Conservation (phyloP, 73 alveolate genomes). For the Loxodes magnus region DNA sequence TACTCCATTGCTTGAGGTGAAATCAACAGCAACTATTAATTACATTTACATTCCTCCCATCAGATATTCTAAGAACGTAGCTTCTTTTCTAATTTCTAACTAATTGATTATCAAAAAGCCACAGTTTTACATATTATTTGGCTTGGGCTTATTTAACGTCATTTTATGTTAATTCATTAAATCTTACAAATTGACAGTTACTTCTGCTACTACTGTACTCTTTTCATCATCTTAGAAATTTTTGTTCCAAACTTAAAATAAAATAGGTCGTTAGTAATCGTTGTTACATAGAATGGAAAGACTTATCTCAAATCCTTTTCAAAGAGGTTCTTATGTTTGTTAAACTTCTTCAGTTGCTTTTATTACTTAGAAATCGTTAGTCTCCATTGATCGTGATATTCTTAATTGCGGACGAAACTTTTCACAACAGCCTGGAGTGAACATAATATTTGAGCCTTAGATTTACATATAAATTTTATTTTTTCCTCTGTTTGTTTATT, state of each 20-base stretch:
- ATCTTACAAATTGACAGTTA: conserved; percentile 4
- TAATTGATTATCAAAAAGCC: not conserved
- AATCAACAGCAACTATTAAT: conserved; percentile 20
- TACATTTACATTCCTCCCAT: conserved; percentile 15
- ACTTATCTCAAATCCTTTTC: conserved; percentile 5
- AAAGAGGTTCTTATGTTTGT: conserved; percentile 10
- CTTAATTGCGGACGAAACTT: not conserved
- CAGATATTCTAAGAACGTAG: conserved; percentile 14
- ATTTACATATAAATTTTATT: not conserved
- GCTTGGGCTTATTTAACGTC: not conserved
- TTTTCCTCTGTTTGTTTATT: conserved; percentile 5
- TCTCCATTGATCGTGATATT: conserved; percentile 4
- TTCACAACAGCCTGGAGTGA: not conserved
- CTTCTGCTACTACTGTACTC: conserved; percentile 7
- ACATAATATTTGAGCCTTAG: not conserved
- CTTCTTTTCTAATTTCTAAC: conserved; percentile 6
- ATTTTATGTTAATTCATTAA: not conserved
- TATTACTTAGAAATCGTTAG: not conserved
- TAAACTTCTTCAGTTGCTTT: conserved; percentile 16
- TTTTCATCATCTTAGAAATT: conserved; percentile 25
- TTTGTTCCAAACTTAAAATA: conserved; percentile 40
- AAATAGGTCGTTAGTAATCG: conserved; percentile 20
- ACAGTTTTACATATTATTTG: not conserved
- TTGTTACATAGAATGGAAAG: conserved; percentile 29
- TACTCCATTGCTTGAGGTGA: conserved; percentile 15